Percentiles rank a stretch among this genome's conserved stretches.
Conservation (phyloP, 2,329 filamentous ascomycete genomes). For the Pseudogymnoascus sp. region DNA sequence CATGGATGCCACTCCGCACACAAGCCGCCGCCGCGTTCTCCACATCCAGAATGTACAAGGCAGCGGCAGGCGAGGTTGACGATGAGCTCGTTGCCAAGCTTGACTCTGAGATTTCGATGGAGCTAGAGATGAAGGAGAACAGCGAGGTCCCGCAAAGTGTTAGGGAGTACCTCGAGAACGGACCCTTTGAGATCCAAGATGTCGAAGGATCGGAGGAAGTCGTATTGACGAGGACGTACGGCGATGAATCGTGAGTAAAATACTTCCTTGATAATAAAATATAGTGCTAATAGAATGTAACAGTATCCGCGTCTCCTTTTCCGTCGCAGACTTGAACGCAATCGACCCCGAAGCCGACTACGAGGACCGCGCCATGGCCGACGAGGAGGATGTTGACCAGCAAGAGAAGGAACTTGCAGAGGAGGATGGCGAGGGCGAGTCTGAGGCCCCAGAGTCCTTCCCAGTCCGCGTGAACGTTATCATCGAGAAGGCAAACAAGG, state of each 20-base stretch:
- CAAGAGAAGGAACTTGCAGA: slow-evolving; percentile 51
- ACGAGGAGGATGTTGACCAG: slow-evolving; percentile 45
- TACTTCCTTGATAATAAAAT: background rate
- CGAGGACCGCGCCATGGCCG: slow-evolving; percentile 48
- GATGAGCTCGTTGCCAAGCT: slow-evolving; percentile 82
- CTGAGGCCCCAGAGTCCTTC: slow-evolving; percentile 50
- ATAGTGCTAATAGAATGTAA: slow-evolving; percentile 7
- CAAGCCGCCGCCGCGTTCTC: slow-evolving; percentile 27
- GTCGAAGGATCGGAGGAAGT: slow-evolving; percentile 81
- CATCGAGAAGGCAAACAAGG: slow-evolving; percentile 74
- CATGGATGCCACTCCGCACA: slow-evolving; percentile 23
- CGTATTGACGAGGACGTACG: slow-evolving; percentile 71
- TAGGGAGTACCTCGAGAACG: slow-evolving; percentile 82
- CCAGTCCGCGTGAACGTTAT: slow-evolving; percentile 80
- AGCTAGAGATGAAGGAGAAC: slow-evolving; percentile 66
- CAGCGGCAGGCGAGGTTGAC: slow-evolving; percentile 48
- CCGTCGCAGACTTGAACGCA: slow-evolving; percentile 72
- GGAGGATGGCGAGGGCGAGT: slow-evolving; percentile 48
- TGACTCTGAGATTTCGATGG: slow-evolving; percentile 73
- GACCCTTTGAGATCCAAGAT: slow-evolving; percentile 77
- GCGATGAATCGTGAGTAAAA: slow-evolving; percentile 70
- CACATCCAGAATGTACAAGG: slow-evolving; percentile 37
- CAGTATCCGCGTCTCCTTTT: slow-evolving; percentile 75
- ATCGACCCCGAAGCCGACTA: slow-evolving; percentile 53
- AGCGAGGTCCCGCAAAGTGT: slow-evolving; percentile 69